Evolutionary conservation across 495 filamentous ascomycete species (phyloP).

Genomic region (Oleoguttula mirabilis): DNA sequence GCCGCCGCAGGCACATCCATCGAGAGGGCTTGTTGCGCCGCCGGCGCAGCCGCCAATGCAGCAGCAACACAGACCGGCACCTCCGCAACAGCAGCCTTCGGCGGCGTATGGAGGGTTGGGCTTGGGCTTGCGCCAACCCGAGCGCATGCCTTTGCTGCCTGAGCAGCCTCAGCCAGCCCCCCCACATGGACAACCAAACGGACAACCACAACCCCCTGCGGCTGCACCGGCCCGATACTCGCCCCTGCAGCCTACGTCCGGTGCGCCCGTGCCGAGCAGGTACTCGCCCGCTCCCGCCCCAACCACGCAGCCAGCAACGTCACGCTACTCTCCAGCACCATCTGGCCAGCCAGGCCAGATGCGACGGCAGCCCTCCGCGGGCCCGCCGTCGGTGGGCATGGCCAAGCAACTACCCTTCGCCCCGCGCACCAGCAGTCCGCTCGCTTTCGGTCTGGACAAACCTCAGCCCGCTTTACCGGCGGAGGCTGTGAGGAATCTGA

Average conservation of each 20-base stretch:
- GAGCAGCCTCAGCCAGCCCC: too few species aligned
- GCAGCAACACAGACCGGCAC: constrained; percentile 1
- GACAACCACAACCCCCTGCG: too few species aligned
- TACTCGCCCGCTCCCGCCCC: constrained; percentile 20
- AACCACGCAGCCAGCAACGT: constrained; percentile 11
- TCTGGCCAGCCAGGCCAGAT: constrained; percentile 7
- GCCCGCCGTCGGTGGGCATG: constrained; percentile 8
- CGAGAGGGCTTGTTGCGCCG: not conserved
- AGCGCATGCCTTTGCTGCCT: constrained; percentile 34
- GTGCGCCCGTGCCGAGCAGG: not conserved
- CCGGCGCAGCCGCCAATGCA: constrained; percentile 2
- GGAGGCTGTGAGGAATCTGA: not conserved
- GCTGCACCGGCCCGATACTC: constrained; percentile 36
- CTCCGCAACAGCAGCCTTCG: constrained; percentile 2
- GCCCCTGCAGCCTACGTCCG: constrained; percentile 23
- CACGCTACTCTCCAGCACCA: constrained; percentile 22
- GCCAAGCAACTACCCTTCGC: constrained; percentile 29
- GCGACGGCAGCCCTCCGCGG: not conserved
- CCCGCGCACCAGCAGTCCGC: constrained; percentile 73
- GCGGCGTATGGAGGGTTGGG: constrained; percentile 5
- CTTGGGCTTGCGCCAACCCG: constrained; percentile 41
- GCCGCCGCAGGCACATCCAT: not conserved
- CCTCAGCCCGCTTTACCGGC: constrained; percentile 30
- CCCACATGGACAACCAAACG: too few species aligned
- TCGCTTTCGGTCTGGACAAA: constrained; percentile 45